These are phyloP conservation scores for Pelargonium nanum DNA, from an alignment of 345 rosid genomes.

Conservation along the genomic window DNA sequence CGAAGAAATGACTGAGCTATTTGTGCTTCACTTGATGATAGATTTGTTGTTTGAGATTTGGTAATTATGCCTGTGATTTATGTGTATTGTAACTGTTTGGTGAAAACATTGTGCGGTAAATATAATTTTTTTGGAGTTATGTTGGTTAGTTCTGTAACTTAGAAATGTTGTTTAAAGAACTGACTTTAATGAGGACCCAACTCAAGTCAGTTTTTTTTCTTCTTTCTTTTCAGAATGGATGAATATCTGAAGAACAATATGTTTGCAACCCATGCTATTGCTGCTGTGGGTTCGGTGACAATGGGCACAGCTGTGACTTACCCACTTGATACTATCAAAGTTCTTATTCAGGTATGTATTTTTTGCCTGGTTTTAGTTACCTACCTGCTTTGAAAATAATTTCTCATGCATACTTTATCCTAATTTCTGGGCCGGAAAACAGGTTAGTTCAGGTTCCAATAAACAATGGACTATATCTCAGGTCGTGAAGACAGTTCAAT, in stretches of 20 bases:
- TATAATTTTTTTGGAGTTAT: too few relatives aligned
- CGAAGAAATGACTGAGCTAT: too few relatives aligned
- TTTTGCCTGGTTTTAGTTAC: neutral
- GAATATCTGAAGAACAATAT: constrained; percentile 50
- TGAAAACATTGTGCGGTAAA: too few relatives aligned
- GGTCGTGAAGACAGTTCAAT: constrained; percentile 43
- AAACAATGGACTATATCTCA: constrained; percentile 40
- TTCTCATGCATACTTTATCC: constrained; percentile 2
- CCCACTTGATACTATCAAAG: constrained; percentile 80
- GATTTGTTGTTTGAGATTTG: too few relatives aligned
- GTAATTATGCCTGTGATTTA: too few relatives aligned
- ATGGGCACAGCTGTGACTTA: constrained; percentile 59
- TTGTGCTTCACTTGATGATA: too few relatives aligned
- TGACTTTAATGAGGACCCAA: neutral
- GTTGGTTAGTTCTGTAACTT: neutral
- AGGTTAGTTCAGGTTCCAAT: constrained; percentile 76
- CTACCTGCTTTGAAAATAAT: neutral
- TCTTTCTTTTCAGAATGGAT: constrained; percentile 9
- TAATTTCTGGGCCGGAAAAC: constrained; percentile 11
- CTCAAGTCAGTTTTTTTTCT: neutral
- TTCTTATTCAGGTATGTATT: constrained; percentile 57
- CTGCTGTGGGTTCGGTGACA: constrained; percentile 63
- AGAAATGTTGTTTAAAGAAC: neutral
- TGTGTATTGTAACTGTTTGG: too few relatives aligned
- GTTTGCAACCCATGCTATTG: constrained; percentile 67